Percentiles rank a stretch among this genome's conserved stretches.
Evolutionary conservation across 1,284 basidiomycete species (phyloP).

Genomic region (Sporisorium reilianum): DNA sequence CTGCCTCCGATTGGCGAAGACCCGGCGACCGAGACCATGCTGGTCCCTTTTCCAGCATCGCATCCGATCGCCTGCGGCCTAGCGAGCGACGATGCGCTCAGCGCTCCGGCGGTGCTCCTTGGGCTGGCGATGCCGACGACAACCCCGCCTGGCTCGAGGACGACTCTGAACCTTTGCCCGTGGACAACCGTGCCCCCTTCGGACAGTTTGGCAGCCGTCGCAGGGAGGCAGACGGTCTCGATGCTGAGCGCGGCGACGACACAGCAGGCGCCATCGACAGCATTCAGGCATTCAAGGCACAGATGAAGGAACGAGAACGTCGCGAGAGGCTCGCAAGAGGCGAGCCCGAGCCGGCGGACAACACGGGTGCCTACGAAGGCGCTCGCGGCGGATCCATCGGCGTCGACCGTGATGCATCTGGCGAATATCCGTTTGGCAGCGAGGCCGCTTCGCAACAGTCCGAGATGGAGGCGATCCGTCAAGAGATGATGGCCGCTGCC

Average conservation of each 20-base stretch:
- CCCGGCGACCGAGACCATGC: constrained; percentile 45
- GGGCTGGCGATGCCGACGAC: constrained; percentile 76
- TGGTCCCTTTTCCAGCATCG: constrained; percentile 38
- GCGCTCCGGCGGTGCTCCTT: constrained; percentile 38
- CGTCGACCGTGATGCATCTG: constrained; percentile 25
- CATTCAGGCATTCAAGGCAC: constrained; percentile 90
- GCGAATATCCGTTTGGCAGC: constrained; percentile 27
- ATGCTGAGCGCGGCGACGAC: constrained; percentile 20
- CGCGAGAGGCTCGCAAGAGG: constrained; percentile 69
- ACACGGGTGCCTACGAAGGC: constrained; percentile 4
- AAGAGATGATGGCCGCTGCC: constrained; percentile 49
- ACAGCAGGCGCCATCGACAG: constrained; percentile 73
- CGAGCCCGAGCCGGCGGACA: constrained; percentile 23
- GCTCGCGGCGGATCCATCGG: constrained; percentile 14
- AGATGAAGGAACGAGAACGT: constrained; percentile 83
- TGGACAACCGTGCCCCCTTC: constrained; percentile 50
- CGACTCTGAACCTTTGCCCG: constrained; percentile 71
- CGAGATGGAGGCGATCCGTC: constrained; percentile 43
- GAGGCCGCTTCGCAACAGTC: constrained; percentile 26
- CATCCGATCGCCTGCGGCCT: constrained; percentile 42
- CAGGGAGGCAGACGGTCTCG: constrained; percentile 23
- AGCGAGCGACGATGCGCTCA: constrained; percentile 42
- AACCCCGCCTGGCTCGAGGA: constrained; percentile 93
- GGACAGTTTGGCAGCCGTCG: constrained; percentile 69
- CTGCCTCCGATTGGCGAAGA: constrained; percentile 51